Percentiles rank a stretch among this genome's conserved stretches.
phyloP scores from a whole-genome alignment of 495 filamentous ascomycete genomes.

The Halenospora varia region DNA sequence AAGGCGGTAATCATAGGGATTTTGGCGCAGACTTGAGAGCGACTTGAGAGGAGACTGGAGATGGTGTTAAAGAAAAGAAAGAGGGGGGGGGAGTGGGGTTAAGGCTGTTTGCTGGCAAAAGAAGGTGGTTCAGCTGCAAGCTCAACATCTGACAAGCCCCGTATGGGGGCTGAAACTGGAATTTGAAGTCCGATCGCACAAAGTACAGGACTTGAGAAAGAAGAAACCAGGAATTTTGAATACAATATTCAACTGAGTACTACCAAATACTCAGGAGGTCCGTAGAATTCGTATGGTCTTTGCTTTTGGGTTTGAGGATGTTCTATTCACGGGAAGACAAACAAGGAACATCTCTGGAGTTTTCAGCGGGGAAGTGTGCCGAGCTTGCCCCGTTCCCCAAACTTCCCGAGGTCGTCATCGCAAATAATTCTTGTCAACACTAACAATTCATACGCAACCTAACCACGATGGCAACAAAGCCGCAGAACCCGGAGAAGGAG shows the following conservation, averaged over 20 bases:
- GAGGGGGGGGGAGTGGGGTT: neutral
- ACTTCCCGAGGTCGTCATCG: no score
- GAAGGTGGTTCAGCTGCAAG: neutral
- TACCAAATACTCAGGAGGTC: no score
- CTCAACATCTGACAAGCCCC: neutral
- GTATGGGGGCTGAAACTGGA: neutral
- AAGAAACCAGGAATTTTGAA: no score
- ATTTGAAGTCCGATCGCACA: no score
- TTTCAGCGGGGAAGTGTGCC: neutral
- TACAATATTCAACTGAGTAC: no score
- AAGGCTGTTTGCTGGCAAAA: neutral
- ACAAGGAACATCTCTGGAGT: neutral
- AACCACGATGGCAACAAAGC: conserved; percentile 16
- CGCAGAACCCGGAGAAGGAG: conserved; percentile 54
- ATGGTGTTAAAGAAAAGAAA: neutral
- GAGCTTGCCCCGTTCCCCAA: neutral
- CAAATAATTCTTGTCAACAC: no score
- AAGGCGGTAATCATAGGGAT: no score
- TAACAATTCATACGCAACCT: neutral
- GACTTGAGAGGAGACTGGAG: neutral
- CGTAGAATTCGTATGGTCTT: neutral
- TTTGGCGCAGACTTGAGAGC: no score
- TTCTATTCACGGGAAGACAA: neutral
- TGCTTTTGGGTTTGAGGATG: neutral
- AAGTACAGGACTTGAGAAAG: no score